phyloP scores from a whole-genome alignment of 345 rosid species.

The Carallia pectinifolia region DNA sequence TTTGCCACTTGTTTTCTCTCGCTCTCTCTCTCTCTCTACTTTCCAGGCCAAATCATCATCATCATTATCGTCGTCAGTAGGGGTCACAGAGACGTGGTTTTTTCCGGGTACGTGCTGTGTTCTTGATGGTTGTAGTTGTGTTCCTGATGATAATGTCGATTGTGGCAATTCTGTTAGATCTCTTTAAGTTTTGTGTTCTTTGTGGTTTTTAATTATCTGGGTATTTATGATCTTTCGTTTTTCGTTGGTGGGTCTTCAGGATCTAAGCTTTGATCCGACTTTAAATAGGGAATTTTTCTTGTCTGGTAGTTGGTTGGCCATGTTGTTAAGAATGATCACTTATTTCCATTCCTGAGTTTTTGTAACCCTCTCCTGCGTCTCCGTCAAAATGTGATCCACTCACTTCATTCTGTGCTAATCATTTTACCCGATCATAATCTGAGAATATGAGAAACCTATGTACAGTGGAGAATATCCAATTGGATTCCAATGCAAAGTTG shows the following conservation, averaged over 20 bases:
- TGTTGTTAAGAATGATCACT: slow-evolving; percentile 2
- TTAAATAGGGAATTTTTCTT: not conserved
- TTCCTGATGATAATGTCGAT: slow-evolving; percentile 7
- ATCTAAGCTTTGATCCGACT: slow-evolving; percentile 35
- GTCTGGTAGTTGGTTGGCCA: not conserved
- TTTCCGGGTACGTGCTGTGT: slow-evolving; percentile 14
- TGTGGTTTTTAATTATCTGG: slow-evolving; percentile 28
- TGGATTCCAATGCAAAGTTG: too few relatives aligned
- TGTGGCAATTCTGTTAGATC: slow-evolving; percentile 27
- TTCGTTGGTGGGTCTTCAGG: slow-evolving; percentile 16
- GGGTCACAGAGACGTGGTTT: not conserved
- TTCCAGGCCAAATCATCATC: not conserved
- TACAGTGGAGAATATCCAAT: too few relatives aligned
- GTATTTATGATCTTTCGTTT: slow-evolving; percentile 16
- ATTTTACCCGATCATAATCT: too few relatives aligned
- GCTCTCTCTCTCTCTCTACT: slow-evolving; percentile 13
- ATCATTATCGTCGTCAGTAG: slow-evolving; percentile 9
- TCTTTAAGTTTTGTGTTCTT: slow-evolving; percentile 9
- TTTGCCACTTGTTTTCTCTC: slow-evolving; percentile 25
- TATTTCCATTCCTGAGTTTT: too few relatives aligned
- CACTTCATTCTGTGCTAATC: too few relatives aligned
- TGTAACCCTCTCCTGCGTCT: too few relatives aligned
- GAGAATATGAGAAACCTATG: too few relatives aligned
- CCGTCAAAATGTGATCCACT: too few relatives aligned
- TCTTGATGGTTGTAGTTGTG: not conserved